Base-by-base conservation (phyloP, 2,329 filamentous ascomycete species). In the Grosmannia huntii region DNA sequence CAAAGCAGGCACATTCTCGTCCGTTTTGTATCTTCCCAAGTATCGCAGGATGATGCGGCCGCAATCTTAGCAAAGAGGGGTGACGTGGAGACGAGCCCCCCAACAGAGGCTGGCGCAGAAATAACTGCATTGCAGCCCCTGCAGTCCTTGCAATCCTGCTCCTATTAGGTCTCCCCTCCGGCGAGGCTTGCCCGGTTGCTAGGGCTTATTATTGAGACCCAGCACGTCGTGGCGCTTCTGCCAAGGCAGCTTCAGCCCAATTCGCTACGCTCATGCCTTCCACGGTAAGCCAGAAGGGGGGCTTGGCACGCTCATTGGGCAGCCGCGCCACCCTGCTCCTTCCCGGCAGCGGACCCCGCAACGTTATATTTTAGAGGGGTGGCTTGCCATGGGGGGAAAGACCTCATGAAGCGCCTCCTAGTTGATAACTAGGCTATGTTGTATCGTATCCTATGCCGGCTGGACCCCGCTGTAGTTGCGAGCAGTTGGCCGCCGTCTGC, bases 341-440 rank as follows among this genome's bases (percentile, higher is more conserved):
- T 46, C 36, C 25, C 36, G 14, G 38, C 27, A 27, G 7, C 31
- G 9, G 23, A 54, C 53, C 53, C 53, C 53, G 53, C 53, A 55
- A 46, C 53, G 53, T 55, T 55, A 38, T 54, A 54, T 46, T 55
- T 52, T 44, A 55, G 53, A 21, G 53, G 38, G 52, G 53, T 44
- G 19, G 36, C 11, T 50, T 9, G 25, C 23, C 12, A 12, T 49
- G 21, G 21, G 16, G 21, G 21, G 14, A 25, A 16, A 25, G 46
- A 25, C 21, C 46, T 49, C 36, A 12, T 38, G 6, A 38, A 38
- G 36, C 36, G 36, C 36, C 31, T 10, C 31, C 31, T 33, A 33
- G 31, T 33, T n/a, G n/a, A n/a, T n/a, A n/a, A n/a, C n/a, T n/a
- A n/a, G n/a, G n/a, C n/a, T 5, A 28, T 28, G 7, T 28, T 7